phyloP scores from a whole-genome alignment of 352 stramenopile species.

The Globisporangium okanoganense region DNA sequence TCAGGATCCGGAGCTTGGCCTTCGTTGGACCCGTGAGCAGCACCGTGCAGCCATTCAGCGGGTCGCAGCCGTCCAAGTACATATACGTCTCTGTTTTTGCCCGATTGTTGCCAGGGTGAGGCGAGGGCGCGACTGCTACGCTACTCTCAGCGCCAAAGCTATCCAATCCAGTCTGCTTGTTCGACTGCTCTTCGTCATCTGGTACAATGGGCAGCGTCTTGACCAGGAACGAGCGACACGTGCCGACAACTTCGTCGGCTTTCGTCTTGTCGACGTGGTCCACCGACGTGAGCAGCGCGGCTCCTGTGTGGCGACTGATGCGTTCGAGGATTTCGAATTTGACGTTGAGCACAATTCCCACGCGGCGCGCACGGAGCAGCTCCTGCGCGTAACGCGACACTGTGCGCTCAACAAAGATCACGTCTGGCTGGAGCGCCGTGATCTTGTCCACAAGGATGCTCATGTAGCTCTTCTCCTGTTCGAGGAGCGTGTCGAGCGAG shows the following conservation, averaged over 20 bases:
- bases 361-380: slow-evolving; percentile 85
- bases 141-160: slow-evolving; percentile 11
- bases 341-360: slow-evolving; percentile 94
- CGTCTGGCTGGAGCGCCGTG: slow-evolving; percentile 90
- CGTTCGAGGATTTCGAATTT: slow-evolving; percentile 90
- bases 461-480: slow-evolving; percentile 97
- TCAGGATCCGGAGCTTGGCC: slow-evolving; percentile 89
- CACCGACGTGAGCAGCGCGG: slow-evolving; percentile 89
- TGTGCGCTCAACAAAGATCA: slow-evolving; percentile 92
- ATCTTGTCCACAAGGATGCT: slow-evolving; percentile 97
- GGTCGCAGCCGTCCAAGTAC: slow-evolving; percentile 94
- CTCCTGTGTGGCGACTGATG: slow-evolving; percentile 92
- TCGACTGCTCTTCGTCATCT: slow-evolving; percentile 34
- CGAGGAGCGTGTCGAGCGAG: slow-evolving; percentile 94
- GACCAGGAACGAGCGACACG: slow-evolving; percentile 64
- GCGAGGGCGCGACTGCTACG: slow-evolving; percentile 13
- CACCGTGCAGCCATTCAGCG: slow-evolving; percentile 92
- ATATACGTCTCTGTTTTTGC: slow-evolving; percentile 85
- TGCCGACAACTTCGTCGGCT: slow-evolving; percentile 49
- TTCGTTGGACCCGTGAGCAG: slow-evolving; percentile 90
- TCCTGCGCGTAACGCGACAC: slow-evolving; percentile 92
- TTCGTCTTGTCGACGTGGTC: slow-evolving; percentile 87
- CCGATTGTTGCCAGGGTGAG: slow-evolving; percentile 9
- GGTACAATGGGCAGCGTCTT: slow-evolving; percentile 50
- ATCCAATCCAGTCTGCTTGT: background rate